Percentiles rank a stretch among this genome's conserved stretches.
Evolutionary conservation across 2,329 filamentous ascomycete species (phyloP).

Genomic region (Diaporthe vexans): DNA sequence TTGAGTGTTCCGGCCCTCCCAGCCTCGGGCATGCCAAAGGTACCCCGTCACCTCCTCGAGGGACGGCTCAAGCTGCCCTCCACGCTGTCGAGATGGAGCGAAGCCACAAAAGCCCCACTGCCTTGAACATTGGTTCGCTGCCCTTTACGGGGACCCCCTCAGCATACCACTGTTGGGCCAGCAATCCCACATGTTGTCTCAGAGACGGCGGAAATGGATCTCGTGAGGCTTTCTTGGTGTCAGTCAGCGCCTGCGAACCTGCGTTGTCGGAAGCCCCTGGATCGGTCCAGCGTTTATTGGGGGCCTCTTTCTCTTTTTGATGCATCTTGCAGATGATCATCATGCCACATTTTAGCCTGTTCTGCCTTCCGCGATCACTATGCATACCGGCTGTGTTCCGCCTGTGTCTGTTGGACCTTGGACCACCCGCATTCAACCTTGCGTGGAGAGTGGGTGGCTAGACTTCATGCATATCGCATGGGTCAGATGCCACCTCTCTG

Average conservation of each 20-base stretch:
- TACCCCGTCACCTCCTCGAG: neutral
- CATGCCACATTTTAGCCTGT: constrained; percentile 10
- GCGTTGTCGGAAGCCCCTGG: neutral
- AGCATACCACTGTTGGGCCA: neutral
- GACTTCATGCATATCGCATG: neutral
- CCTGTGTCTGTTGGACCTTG: neutral
- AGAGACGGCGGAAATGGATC: constrained; percentile 15
- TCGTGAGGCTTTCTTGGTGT: constrained; percentile 21
- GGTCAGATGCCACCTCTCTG: neutral
- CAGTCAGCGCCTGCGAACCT: neutral
- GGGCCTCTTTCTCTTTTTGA: constrained; percentile 17
- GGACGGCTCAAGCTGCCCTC: neutral
- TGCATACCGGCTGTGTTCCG: constrained; percentile 19
- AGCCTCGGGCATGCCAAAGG: neutral
- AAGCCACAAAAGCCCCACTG: constrained; percentile 8
- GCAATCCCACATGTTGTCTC: constrained; percentile 20
- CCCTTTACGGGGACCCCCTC: neutral
- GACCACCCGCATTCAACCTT: neutral
- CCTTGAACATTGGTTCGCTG: constrained; percentile 10
- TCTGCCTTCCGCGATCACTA: neutral
- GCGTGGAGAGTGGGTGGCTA: neutral
- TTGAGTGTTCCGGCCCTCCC: no score
- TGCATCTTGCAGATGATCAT: constrained; percentile 25
- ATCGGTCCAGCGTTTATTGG: neutral
- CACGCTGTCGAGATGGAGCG: neutral